A percentile compares a stretch with the other conserved stretches of the same genome.
phyloP scores from a whole-genome alignment of 257 asterid species.

The Cynanchum wilfordii region DNA sequence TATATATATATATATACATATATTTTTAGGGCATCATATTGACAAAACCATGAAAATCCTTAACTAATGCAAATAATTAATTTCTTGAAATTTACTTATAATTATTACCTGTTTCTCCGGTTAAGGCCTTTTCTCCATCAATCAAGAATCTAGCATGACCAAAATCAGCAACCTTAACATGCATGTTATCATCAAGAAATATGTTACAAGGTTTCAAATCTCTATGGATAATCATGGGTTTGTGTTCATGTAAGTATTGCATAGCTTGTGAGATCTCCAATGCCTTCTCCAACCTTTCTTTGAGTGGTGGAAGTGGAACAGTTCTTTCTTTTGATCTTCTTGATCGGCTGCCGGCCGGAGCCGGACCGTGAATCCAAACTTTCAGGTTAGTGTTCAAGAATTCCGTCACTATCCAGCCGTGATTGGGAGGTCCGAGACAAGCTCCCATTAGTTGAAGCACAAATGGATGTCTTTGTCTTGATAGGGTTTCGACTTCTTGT shows the following conservation, averaged over 20 bases:
- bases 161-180: constrained; percentile 70
- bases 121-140: constrained; percentile 66
- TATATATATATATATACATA: no score
- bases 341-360: background rate
- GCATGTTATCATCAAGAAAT: constrained; percentile 57
- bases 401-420: constrained; percentile 69
- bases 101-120: constrained; percentile 72
- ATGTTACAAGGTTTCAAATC: constrained; percentile 74
- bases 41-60: no score
- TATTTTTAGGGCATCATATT: no score
- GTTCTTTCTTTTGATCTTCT: constrained; percentile 44
- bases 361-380: constrained; percentile 72
- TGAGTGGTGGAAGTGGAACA: constrained; percentile 40
- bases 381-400: constrained; percentile 43
- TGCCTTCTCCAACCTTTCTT: constrained; percentile 52
- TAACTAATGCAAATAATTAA: no score
- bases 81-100: no score
- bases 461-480: constrained; percentile 65
- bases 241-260: constrained; percentile 69
- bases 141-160: constrained; percentile 72
- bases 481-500: constrained; percentile 62
- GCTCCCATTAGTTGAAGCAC: constrained; percentile 74
- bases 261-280: constrained; percentile 69
- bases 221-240: constrained; percentile 62
- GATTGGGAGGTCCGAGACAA: constrained; percentile 54